A percentile compares a stretch with the other conserved stretches of the same genome.
Evolutionary conservation across 495 filamentous ascomycete genomes (phyloP).

Genomic region (Penicillium ochrochloron): DNA sequence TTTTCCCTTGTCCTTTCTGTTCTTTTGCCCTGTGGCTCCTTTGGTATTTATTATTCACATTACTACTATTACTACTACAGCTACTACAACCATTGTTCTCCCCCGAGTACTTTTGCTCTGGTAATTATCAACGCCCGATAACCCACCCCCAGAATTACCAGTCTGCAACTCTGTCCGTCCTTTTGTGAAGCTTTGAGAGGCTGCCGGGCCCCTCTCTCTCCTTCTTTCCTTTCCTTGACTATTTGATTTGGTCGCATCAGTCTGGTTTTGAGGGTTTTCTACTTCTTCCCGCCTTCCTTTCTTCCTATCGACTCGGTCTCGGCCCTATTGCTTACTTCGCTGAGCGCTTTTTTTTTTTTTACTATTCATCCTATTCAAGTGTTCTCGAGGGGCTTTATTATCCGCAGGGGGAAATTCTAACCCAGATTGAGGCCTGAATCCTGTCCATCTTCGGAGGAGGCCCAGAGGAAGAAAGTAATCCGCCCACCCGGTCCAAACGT

Average conservation of each 20-base stretch:
- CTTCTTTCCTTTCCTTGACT: slow-evolving; percentile 22
- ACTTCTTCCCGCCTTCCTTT: slow-evolving; percentile 3
- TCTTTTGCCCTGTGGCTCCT: background rate
- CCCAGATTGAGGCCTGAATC: background rate
- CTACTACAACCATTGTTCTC: background rate
- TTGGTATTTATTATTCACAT: slow-evolving; percentile 7
- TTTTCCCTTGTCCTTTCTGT: background rate
- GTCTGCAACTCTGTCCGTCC: slow-evolving; percentile 22
- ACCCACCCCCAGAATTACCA: background rate
- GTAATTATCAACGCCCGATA: slow-evolving; percentile 26
- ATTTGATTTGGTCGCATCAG: slow-evolving; percentile 5
- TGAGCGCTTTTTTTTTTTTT: background rate
- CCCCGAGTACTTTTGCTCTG: slow-evolving; percentile 25
- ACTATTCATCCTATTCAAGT: background rate
- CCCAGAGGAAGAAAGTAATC: slow-evolving; percentile 2
- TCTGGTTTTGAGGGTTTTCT: slow-evolving; percentile 17
- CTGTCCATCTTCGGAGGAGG: background rate
- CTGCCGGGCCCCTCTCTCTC: slow-evolving; percentile 23
- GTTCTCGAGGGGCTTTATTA: background rate
- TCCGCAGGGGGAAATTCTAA: background rate
- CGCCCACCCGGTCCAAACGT: background rate
- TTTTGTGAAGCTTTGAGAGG: slow-evolving; percentile 29
- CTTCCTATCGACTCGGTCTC: slow-evolving; percentile 18
- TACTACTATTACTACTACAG: background rate
- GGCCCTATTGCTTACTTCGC: slow-evolving; percentile 14